These are phyloP conservation scores for Saccharum hybrid DNA, from an alignment of 202 grass and related monocot genomes.

Conservation along the genomic window DNA sequence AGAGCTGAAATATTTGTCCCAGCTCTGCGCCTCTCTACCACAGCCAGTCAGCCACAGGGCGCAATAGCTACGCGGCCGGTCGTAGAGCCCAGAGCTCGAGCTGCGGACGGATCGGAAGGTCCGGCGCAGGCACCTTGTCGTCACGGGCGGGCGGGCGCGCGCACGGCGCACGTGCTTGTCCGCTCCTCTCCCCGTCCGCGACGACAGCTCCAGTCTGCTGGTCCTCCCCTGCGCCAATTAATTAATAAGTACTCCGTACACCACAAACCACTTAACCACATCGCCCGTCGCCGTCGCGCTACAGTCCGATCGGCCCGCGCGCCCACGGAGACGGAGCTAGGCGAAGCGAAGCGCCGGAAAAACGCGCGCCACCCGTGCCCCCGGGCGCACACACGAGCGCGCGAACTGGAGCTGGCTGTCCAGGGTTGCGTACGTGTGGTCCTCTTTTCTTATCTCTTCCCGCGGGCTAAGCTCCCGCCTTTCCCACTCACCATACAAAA, in stretches of 20 bases:
- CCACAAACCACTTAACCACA: background rate
- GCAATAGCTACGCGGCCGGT: too few relatives aligned
- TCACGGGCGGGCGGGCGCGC: background rate
- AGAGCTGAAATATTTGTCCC: too few relatives aligned
- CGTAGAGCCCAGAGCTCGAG: background rate
- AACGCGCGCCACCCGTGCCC: slow-evolving; percentile 43
- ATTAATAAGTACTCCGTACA: slow-evolving; percentile 12
- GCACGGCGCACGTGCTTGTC: slow-evolving; percentile 39
- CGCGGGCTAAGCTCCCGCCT: background rate
- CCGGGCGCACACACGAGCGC: background rate
- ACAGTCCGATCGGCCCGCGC: background rate
- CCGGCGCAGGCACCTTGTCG: background rate
- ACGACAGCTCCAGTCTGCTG: slow-evolving; percentile 35
- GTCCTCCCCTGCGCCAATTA: slow-evolving; percentile 25
- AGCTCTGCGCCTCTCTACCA: too few relatives aligned
- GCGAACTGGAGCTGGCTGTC: background rate
- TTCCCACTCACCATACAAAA: slow-evolving; percentile 48
- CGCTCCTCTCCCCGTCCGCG: background rate
- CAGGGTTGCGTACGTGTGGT: slow-evolving; percentile 69
- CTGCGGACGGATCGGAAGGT: background rate
- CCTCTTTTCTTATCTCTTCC: slow-evolving; percentile 86
- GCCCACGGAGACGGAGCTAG: too few relatives aligned
- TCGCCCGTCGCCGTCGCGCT: slow-evolving; percentile 10
- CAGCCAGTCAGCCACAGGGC: too few relatives aligned
- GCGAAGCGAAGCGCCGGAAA: background rate